These are phyloP conservation scores for Tubosaeta sp. DNA, from an alignment of 768 basidiomycete genomes.

Conservation along the genomic window DNA sequence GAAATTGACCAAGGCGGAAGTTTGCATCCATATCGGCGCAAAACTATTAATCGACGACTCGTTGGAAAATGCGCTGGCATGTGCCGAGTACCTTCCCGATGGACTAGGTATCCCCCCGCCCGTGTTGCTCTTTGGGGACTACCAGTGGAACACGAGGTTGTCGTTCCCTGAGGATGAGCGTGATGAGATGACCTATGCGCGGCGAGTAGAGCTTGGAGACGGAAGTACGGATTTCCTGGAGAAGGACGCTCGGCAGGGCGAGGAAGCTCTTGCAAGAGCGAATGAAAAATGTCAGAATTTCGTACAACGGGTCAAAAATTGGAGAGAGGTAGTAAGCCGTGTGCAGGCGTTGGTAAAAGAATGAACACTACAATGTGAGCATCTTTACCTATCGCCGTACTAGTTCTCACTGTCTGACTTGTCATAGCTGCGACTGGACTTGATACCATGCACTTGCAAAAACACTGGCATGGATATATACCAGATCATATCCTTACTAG, in stretches of 20 bases:
- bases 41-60: conserved; percentile 77
- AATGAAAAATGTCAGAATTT: conserved; percentile 36
- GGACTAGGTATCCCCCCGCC: conserved; percentile 35
- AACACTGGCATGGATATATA: neutral
- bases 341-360: conserved; percentile 27
- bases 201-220: conserved; percentile 40
- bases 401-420: neutral
- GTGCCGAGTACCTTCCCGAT: conserved; percentile 33
- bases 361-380: neutral
- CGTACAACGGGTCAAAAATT: conserved; percentile 54
- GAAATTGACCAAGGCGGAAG: conserved; percentile 68
- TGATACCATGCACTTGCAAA: neutral
- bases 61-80: conserved; percentile 67
- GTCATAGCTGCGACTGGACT: neutral
- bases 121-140: conserved; percentile 71
- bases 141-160: conserved; percentile 68
- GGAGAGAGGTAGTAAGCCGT: conserved; percentile 55
- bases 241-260: conserved; percentile 33
- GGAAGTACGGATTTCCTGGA: conserved; percentile 55
- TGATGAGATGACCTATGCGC: conserved; percentile 54
- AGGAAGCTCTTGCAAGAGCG: conserved; percentile 43
- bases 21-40: conserved; percentile 61
- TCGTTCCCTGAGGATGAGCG: conserved; percentile 41
- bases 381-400: neutral
- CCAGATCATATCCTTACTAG: neutral